Base-by-base conservation (phyloP, 116 monocot genomes). In the Dioscorea cayenensis region DNA sequence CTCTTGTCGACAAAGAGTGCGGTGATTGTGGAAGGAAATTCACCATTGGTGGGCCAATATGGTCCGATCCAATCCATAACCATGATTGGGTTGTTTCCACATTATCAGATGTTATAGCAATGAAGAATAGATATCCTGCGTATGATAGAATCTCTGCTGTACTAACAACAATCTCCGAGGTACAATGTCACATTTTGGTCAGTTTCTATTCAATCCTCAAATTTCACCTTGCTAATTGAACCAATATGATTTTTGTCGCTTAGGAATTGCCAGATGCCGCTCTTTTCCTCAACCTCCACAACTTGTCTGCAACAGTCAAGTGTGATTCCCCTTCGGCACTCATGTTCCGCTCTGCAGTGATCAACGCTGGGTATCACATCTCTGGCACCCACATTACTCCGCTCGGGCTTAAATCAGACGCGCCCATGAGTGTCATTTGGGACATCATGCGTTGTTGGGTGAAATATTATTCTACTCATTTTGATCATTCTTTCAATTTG, bases 381-480 rank as follows among this genome's bases (percentile, higher is more conserved):
- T 96, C 96, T 2, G 90, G 96, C 67, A 92, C 80, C 66, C 96
- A 96, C 63, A 90, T 90, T 21, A 90, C 84, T 69, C 96, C 96
- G 50, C 84, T 96, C 55, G 96, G 90, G 4, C 82, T 92, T 21
- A 96, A 96, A 75, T 75, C 96, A 4, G 92, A 96, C 84, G 96
- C 96, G 29, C 92, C 92, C 16, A 86, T 88, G 92, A 73, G 88
- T 67, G 87, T 88, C 25, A 92, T 96, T 73, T 96, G 96, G 92
- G 96, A 96, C 69, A 96, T 96, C 63, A 92, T 96, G 96, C 92
- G 96, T 28, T 92, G 92, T 73, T 96, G 96, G 96, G 96, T 95
- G 86, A 43, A 43, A 10, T 12, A 10, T 43, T 12, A 63, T 63
- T 27, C 27, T 4, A 43, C 25, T 48, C 28, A 8, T 32, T 32